phyloP scores from a whole-genome alignment of 2,329 filamentous ascomycete species.

The Aspergillus sp. region DNA sequence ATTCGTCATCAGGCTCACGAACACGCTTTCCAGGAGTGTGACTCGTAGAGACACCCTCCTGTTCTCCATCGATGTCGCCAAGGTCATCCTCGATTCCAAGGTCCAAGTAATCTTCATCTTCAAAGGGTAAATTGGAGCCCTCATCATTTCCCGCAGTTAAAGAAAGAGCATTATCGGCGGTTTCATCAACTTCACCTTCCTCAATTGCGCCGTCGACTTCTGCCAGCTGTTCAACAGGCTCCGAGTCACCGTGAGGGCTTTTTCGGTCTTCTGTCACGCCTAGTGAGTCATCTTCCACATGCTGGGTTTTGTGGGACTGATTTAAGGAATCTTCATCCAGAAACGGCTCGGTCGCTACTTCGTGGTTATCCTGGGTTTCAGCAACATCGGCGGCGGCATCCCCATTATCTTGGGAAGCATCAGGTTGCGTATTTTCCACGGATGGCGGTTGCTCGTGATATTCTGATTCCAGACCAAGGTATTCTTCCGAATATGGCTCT shows the following conservation, averaged over 20 bases:
- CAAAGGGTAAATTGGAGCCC: slow-evolving; percentile 25
- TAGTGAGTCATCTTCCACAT: slow-evolving; percentile 30
- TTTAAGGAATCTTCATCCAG: slow-evolving; percentile 15
- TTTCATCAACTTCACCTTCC: slow-evolving; percentile 17
- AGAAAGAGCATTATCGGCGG: slow-evolving; percentile 17
- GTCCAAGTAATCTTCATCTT: slow-evolving; percentile 41
- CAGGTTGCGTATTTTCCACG: slow-evolving; percentile 13
- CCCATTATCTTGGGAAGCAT: slow-evolving; percentile 13
- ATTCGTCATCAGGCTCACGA: slow-evolving; percentile 38
- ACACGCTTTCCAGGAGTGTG: slow-evolving; percentile 32
- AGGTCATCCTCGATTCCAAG: slow-evolving; percentile 26
- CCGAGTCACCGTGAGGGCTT: slow-evolving; percentile 20
- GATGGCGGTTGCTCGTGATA: slow-evolving; percentile 12
- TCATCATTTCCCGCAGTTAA: slow-evolving; percentile 14
- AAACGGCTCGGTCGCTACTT: slow-evolving; percentile 21
- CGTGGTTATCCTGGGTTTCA: slow-evolving; percentile 12
- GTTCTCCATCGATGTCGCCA: slow-evolving; percentile 22
- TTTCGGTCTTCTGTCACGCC: slow-evolving; percentile 35
- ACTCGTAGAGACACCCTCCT: slow-evolving; percentile 21
- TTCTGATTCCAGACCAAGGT: slow-evolving; percentile 7
- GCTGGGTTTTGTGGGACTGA: slow-evolving; percentile 15
- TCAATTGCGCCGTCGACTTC: slow-evolving; percentile 15
- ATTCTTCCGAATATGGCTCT: slow-evolving; percentile 14
- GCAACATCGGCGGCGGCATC: slow-evolving; percentile 12
- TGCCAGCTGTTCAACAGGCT: slow-evolving; percentile 11